Percentiles rank a stretch among this genome's conserved stretches.
phyloP scores from a whole-genome alignment of 2,329 filamentous ascomycete genomes.

The Chrysoporthe cubensis region DNA sequence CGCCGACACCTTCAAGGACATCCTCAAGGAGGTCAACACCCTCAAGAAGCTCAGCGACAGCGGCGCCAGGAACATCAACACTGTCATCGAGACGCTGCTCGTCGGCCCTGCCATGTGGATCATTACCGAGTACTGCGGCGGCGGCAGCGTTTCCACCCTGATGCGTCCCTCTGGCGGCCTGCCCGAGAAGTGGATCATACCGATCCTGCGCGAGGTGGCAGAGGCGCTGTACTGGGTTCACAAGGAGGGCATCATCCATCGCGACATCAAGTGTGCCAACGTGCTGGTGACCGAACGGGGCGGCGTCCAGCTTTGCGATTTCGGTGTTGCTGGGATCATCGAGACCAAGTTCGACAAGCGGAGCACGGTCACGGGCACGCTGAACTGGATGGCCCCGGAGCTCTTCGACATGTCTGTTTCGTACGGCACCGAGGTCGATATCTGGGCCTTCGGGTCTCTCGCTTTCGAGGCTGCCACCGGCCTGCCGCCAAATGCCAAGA shows the following conservation, averaged over 20 bases:
- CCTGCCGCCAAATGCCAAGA: slow-evolving; percentile 68
- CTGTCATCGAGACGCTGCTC: slow-evolving; percentile 77
- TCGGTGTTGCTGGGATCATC: slow-evolving; percentile 79
- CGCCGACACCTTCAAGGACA: slow-evolving; percentile 70
- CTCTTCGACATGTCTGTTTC: slow-evolving; percentile 67
- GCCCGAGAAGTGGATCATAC: slow-evolving; percentile 71
- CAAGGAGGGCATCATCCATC: slow-evolving; percentile 69
- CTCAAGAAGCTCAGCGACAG: slow-evolving; percentile 74
- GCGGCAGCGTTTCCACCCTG: slow-evolving; percentile 77
- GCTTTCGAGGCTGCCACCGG: slow-evolving; percentile 82
- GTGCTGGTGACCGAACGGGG: slow-evolving; percentile 79
- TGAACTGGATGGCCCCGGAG: slow-evolving; percentile 87
- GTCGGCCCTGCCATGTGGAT: slow-evolving; percentile 85
- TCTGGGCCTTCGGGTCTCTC: slow-evolving; percentile 85
- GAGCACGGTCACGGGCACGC: slow-evolving; percentile 79
- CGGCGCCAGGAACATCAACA: slow-evolving; percentile 78
- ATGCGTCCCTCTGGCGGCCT: slow-evolving; percentile 68
- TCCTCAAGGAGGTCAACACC: slow-evolving; percentile 70
- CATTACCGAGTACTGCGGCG: slow-evolving; percentile 83
- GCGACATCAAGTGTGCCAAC: slow-evolving; percentile 78
- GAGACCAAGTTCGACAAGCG: slow-evolving; percentile 77
- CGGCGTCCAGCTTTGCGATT: slow-evolving; percentile 80
- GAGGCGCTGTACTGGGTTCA: slow-evolving; percentile 71
- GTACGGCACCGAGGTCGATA: slow-evolving; percentile 75
- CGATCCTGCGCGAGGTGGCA: slow-evolving; percentile 68